These are phyloP conservation scores for Candida loeiensis DNA, from an alignment of 805 yeast genomes.

Conservation along the genomic window DNA sequence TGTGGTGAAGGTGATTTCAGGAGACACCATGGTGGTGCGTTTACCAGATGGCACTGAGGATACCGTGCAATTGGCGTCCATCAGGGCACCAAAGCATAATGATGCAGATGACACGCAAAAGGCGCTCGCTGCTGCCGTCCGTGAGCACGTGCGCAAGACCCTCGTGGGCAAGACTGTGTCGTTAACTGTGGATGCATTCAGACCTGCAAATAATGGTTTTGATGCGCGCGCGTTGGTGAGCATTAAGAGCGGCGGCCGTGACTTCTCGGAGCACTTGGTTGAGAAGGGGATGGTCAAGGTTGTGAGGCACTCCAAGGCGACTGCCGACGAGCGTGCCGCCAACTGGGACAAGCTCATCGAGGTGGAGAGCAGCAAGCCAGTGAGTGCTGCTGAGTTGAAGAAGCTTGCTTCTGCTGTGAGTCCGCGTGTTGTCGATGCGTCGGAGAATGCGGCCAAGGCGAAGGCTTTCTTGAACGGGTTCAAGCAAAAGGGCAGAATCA, in stretches of 20 bases:
- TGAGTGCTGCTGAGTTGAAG: constrained; percentile 34
- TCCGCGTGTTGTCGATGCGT: constrained; percentile 71
- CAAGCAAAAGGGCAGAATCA: constrained; percentile 58
- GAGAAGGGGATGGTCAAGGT: constrained; percentile 73
- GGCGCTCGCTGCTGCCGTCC: constrained; percentile 60
- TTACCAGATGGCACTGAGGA: constrained; percentile 48
- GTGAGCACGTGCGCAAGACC: constrained; percentile 67
- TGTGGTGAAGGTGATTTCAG: constrained; percentile 59
- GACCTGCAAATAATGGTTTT: constrained; percentile 52
- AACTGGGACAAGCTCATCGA: constrained; percentile 77
- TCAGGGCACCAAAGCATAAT: constrained; percentile 67
- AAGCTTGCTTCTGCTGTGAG: constrained; percentile 26
- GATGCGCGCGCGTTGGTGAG: constrained; percentile 69
- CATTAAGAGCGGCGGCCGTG: constrained; percentile 49
- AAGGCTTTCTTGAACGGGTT: constrained; percentile 69
- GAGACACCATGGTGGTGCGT: constrained; percentile 63
- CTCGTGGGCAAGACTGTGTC: constrained; percentile 47
- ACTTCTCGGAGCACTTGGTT: constrained; percentile 60
- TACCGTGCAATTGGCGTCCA: constrained; percentile 71
- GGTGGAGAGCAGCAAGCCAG: constrained; percentile 48
- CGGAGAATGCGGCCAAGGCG: constrained; percentile 69
- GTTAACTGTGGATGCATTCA: constrained; percentile 63
- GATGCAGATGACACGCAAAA: constrained; percentile 51
- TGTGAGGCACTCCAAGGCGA: constrained; percentile 71
- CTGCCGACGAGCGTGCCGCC: constrained; percentile 60